Percentiles rank a stretch among this genome's conserved stretches.
Conservation (phyloP, 495 filamentous ascomycete species). For the Chaetomium fimeti region DNA sequence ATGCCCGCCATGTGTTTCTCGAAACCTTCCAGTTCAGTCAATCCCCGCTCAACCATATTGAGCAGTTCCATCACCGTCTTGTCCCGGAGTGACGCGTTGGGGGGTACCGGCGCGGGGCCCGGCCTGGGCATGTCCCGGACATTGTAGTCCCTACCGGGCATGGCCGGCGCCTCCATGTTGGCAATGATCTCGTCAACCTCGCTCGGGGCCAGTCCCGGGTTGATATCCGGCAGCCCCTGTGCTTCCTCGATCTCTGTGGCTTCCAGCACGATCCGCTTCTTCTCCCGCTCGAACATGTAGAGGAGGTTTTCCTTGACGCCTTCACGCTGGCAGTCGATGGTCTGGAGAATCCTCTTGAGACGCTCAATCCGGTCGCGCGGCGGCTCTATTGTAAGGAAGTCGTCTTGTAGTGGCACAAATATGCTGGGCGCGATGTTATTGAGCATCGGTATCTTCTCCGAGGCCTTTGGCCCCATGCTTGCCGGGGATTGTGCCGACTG, state of each 20-base stretch:
- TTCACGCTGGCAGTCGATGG: slow-evolving; percentile 43
- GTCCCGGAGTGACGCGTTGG: slow-evolving; percentile 25
- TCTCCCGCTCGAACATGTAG: slow-evolving; percentile 43
- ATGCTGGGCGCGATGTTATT: slow-evolving; percentile 40
- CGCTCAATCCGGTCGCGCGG: slow-evolving; percentile 36
- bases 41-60: slow-evolving; percentile 22
- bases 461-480: slow-evolving; percentile 41
- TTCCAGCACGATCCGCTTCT: slow-evolving; percentile 45
- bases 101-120: background rate
- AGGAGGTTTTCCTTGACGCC: slow-evolving; percentile 46
- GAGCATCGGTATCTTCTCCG: slow-evolving; percentile 38
- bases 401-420: slow-evolving; percentile 44
- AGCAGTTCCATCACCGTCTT: slow-evolving; percentile 27
- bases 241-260: slow-evolving; percentile 59
- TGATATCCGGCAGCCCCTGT: slow-evolving; percentile 42
- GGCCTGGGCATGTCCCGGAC: slow-evolving; percentile 13
- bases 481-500: slow-evolving; percentile 53
- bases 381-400: slow-evolving; percentile 32
- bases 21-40: slow-evolving; percentile 26
- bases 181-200: slow-evolving; percentile 33
- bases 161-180: slow-evolving; percentile 33
- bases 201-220: slow-evolving; percentile 15
- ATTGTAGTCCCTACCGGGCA: slow-evolving; percentile 29
- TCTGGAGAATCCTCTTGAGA: slow-evolving; percentile 38
- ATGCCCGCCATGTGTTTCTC: slow-evolving; percentile 24